Evolutionary conservation across 257 asterid species (phyloP), one percentile per base, ranked within the genome.

Genomic region (Plectranthus barbatus): DNA sequence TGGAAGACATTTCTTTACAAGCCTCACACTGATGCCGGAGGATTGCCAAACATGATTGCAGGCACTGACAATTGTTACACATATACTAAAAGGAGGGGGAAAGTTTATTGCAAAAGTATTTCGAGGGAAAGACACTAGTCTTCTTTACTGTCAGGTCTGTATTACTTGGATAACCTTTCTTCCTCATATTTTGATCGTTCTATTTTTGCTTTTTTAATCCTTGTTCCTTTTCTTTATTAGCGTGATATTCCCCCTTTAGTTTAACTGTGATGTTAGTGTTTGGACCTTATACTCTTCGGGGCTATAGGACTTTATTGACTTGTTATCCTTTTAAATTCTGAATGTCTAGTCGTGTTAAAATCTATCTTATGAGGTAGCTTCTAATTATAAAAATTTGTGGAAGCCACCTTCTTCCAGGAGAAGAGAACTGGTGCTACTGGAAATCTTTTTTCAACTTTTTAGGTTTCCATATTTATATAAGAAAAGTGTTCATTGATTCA

Each of bases 101-200:
- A 90, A 86, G 79, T 90, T 90, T 76, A 90, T 93, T 45, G 97
- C 99, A 47, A 93, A 93, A 81, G 83, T 90, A 67, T 93, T 93
- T 74, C 83, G 97, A 70, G 99, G 99, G 74, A 93, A 93, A 73
- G 99, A 93, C 68, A 87, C 99, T 5, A 87, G 96, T 64, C 90
- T 93, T 71, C 95, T 93, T 61, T 93, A 93, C 76, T 90, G 87
- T 64, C 99, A 93, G 95, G 97, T 90, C 40, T 48, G 77, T 68
- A 51, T 44, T 31, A 52, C 47, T 72, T 34, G 26, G 72, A 24
- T 53, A 41, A 18, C 54, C 51, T 20, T 19, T 39, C 47, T n/a
- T 57, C 51, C 46, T 72, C 53, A 23, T 9, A 51, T 44, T 23
- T 66, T 23, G 48, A 49, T 61, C 63, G 36, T 17, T 21, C 39